Conservation (phyloP, 306 rosid species). For the Quercus gilva region DNA sequence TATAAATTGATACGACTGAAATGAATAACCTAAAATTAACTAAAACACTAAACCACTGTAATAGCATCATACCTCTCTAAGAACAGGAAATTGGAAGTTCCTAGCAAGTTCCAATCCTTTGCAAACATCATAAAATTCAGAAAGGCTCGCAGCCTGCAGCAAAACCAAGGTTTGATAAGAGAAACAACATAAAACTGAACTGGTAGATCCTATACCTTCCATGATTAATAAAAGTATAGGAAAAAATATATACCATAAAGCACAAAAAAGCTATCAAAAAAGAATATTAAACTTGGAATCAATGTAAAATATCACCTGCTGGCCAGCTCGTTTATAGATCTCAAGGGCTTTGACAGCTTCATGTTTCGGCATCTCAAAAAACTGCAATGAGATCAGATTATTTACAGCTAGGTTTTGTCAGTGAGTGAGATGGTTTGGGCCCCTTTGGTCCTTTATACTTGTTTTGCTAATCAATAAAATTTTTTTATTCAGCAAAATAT, state of each 20-base stretch:
- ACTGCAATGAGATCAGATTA: slow-evolving; percentile 43
- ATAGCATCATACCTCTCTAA: slow-evolving; percentile 66
- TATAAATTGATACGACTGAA: slow-evolving; percentile 1
- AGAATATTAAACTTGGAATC: background rate
- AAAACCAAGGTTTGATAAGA: slow-evolving; percentile 17
- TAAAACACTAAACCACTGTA: slow-evolving; percentile 10
- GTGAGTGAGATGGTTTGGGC: too few species aligned
- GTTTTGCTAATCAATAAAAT: too few species aligned
- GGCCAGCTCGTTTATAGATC: slow-evolving; percentile 94
- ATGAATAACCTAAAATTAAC: slow-evolving; percentile 4
- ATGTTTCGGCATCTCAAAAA: slow-evolving; percentile 99
- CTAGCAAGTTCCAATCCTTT: slow-evolving; percentile 96
- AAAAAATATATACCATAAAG: background rate
- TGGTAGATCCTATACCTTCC: background rate
- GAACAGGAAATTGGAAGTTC: slow-evolving; percentile 94
- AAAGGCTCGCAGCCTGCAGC: slow-evolving; percentile 76
- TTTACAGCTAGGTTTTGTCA: background rate
- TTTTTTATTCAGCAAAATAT: too few species aligned
- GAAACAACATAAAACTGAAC: slow-evolving; percentile 17
- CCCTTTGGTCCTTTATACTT: too few species aligned
- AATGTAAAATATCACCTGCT: slow-evolving; percentile 59
- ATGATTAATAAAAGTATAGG: background rate
- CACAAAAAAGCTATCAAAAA: background rate
- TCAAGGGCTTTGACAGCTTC: slow-evolving; percentile 92
- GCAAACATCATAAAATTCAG: slow-evolving; percentile 91